Evolutionary conservation across 2,329 filamentous ascomycete genomes (phyloP).

Genomic region (Microsporum audouinii): DNA sequence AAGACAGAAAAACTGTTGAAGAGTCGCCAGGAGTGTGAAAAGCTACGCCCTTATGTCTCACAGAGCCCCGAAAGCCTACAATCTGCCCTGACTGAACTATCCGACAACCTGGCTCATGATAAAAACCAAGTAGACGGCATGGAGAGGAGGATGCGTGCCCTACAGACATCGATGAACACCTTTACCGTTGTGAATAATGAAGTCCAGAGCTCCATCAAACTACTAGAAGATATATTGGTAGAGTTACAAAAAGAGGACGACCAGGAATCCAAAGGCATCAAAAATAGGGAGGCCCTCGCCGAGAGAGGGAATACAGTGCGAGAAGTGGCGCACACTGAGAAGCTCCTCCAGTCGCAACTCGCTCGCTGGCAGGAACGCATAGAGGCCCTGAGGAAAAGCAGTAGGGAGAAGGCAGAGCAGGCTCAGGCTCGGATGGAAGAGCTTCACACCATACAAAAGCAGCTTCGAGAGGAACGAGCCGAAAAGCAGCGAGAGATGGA

Average conservation of each 20-base stretch:
- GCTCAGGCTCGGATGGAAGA: slow-evolving; percentile 87
- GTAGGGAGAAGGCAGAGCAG: slow-evolving; percentile 65
- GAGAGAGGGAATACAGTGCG: slow-evolving; percentile 81
- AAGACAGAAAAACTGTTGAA: slow-evolving; percentile 46
- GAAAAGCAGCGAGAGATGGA: slow-evolving; percentile 91
- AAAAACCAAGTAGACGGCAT: slow-evolving; percentile 77
- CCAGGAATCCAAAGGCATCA: slow-evolving; percentile 65
- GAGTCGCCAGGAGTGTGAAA: slow-evolving; percentile 72
- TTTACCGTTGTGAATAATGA: slow-evolving; percentile 76
- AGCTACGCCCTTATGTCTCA: slow-evolving; percentile 81
- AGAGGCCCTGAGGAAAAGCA: slow-evolving; percentile 68
- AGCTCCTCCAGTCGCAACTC: slow-evolving; percentile 70
- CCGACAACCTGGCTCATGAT: slow-evolving; percentile 63
- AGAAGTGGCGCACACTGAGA: slow-evolving; percentile 82
- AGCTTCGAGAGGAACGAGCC: slow-evolving; percentile 69
- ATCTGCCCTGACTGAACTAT: slow-evolving; percentile 67
- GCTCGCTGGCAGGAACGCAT: slow-evolving; percentile 78
- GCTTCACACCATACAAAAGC: slow-evolving; percentile 64
- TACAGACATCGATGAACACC: slow-evolving; percentile 85
- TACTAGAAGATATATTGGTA: slow-evolving; percentile 74
- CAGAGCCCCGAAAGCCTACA: slow-evolving; percentile 80
- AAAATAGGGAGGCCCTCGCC: slow-evolving; percentile 74
- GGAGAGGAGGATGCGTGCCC: slow-evolving; percentile 72
- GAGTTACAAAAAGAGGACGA: slow-evolving; percentile 88
- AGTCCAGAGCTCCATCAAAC: slow-evolving; percentile 74